These are phyloP conservation scores for Trichomonascaceae sp. DNA, from an alignment of 1,139 yeast genomes.

Conservation along the genomic window DNA sequence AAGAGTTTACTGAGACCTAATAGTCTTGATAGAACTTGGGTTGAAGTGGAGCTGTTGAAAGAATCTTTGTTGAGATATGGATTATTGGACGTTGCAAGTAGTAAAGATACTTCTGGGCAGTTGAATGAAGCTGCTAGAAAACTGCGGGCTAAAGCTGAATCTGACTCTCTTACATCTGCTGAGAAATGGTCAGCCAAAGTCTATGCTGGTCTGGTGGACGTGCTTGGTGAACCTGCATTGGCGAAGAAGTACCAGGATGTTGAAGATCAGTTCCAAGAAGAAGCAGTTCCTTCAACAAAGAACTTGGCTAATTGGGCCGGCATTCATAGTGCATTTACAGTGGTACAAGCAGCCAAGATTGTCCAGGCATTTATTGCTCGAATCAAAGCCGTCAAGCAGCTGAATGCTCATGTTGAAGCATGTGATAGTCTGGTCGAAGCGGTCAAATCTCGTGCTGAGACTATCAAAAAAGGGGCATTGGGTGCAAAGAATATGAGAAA, in stretches of 20 bases:
- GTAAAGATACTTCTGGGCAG: neutral
- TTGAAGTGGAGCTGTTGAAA: constrained; percentile 2
- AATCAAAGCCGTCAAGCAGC: constrained; percentile 18
- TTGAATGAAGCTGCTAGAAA: neutral
- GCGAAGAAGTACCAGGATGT: neutral
- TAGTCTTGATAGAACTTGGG: neutral
- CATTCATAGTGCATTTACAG: constrained; percentile 27
- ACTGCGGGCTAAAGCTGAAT: neutral
- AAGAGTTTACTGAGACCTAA: neutral
- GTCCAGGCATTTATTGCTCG: constrained; percentile 20
- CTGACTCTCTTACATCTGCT: constrained; percentile 21
- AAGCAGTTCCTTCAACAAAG: neutral
- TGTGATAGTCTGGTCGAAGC: constrained; percentile 13
- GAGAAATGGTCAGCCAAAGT: constrained; percentile 32
- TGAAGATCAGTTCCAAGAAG: constrained; percentile 2
- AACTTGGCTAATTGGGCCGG: constrained; percentile 22
- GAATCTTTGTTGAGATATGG: constrained; percentile 6
- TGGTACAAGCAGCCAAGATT: constrained; percentile 28
- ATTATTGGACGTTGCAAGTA: neutral
- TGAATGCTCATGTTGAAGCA: constrained; percentile 14
- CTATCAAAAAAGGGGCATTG: constrained; percentile 17
- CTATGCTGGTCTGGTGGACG: constrained; percentile 1
- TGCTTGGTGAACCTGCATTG: neutral
- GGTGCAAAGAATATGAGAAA: constrained; percentile 18
- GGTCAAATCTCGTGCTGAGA: constrained; percentile 10